Conservation (phyloP, 2,329 filamentous ascomycete species). For the Microsporum audouinii region DNA sequence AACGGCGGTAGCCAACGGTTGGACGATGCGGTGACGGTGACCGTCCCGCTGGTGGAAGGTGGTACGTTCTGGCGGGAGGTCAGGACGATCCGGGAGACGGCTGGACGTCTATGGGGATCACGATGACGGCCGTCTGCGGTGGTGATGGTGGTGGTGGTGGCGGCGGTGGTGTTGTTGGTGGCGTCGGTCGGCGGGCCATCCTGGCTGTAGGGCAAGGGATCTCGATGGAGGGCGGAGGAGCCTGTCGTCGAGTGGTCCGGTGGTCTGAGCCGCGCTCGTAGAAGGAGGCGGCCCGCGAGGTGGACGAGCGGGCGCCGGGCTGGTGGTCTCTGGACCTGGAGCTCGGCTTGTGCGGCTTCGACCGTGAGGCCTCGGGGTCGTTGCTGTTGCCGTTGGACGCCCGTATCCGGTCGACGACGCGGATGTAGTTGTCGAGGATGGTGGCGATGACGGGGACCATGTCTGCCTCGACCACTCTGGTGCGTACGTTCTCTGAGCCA, state of each 20-base stretch:
- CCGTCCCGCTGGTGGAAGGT: constrained; percentile 45
- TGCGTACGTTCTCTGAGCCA: constrained; percentile 86
- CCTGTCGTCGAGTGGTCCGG: constrained; percentile 59
- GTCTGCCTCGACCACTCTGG: constrained; percentile 91
- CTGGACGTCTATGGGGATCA: constrained; percentile 40
- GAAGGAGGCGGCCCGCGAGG: constrained; percentile 18
- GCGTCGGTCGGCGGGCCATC: constrained; percentile 39
- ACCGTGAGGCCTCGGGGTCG: constrained; percentile 19
- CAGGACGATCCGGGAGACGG: constrained; percentile 52
- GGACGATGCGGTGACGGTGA: constrained; percentile 46
- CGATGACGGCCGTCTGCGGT: constrained; percentile 26
- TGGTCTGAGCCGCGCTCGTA: constrained; percentile 43
- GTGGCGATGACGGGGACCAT: constrained; percentile 99
- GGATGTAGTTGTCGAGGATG: constrained; percentile 96
- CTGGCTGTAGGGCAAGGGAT: constrained; percentile 48
- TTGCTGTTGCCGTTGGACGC: constrained; percentile 46
- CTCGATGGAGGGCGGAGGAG: constrained; percentile 73
- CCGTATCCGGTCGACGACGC: constrained; percentile 82
- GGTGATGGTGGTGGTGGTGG: not conserved
- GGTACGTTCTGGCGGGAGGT: constrained; percentile 63
- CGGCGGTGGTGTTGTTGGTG: constrained; percentile 21
- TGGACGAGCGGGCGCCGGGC: constrained; percentile 16
- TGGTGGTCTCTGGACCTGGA: constrained; percentile 21
- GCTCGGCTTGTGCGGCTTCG: constrained; percentile 22
- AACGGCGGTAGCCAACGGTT: constrained; percentile 56